These are phyloP conservation scores for Tricholoma terreum DNA, from an alignment of 768 basidiomycete genomes.

Conservation along the genomic window DNA sequence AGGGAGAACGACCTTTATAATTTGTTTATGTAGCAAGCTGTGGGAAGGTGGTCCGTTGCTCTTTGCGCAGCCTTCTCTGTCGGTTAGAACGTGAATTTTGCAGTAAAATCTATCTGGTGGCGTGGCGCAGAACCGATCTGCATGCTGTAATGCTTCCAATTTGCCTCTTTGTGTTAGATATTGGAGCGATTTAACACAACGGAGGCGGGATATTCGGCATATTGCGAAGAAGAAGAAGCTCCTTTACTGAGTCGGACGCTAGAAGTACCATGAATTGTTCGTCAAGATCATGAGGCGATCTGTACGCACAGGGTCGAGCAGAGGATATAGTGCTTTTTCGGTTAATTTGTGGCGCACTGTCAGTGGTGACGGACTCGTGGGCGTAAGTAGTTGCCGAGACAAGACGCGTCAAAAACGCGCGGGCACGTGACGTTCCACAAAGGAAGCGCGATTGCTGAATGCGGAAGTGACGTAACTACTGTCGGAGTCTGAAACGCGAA, in stretches of 20 bases:
- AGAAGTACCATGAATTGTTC: not conserved
- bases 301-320: not conserved
- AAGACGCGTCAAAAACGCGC: conserved; percentile 13
- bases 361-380: conserved; percentile 11
- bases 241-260: conserved; percentile 12
- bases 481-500: conserved; percentile 20
- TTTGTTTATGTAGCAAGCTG: not conserved
- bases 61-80: no score
- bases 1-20: not conserved
- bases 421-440: conserved; percentile 18
- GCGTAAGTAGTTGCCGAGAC: conserved; percentile 14
- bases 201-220: conserved; percentile 4
- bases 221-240: conserved; percentile 12
- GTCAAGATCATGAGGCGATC: conserved; percentile 14
- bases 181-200: conserved; percentile 2
- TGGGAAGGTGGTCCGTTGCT: not conserved
- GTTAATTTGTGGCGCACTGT: conserved; percentile 28
- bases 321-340: conserved; percentile 9
- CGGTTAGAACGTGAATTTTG: not conserved
- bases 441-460: conserved; percentile 21
- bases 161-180: not conserved
- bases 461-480: conserved; percentile 15
- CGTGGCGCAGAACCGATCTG: conserved; percentile 6
- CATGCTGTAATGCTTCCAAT: not conserved
- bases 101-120: conserved; percentile 9